These are phyloP conservation scores for Colletotrichum horii DNA, from an alignment of 2,329 filamentous ascomycete species.

Conservation along the genomic window DNA sequence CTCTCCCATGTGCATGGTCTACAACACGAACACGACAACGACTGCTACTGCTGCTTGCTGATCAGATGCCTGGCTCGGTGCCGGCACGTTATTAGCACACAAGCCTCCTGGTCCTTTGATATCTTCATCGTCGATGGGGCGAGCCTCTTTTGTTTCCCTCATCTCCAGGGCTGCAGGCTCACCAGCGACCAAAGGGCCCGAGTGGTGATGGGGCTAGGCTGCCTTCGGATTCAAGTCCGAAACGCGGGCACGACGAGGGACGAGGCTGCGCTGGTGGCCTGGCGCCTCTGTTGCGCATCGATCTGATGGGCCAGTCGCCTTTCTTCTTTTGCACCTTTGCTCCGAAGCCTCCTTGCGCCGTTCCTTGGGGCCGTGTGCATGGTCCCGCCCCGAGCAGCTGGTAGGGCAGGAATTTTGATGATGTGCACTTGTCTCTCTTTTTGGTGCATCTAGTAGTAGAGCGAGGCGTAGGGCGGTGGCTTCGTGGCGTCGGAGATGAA, in stretches of 20 bases:
- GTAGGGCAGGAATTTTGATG: background rate
- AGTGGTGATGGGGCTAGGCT: background rate
- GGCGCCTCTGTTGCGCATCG: background rate
- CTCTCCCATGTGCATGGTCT: background rate
- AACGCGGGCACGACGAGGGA: background rate
- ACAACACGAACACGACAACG: background rate
- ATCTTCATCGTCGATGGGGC: background rate
- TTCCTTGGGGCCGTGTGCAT: background rate
- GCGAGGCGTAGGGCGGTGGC: background rate
- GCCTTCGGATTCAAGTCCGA: background rate
- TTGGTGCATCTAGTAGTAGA: background rate
- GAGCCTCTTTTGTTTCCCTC: background rate
- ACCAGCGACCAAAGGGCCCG: background rate
- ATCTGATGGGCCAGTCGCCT: conserved; percentile 2
- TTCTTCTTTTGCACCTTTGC: background rate
- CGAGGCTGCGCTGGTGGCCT: conserved; percentile 9
- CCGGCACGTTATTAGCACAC: background rate
- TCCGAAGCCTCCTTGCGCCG: background rate
- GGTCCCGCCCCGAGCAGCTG: background rate
- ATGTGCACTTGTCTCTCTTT: background rate
- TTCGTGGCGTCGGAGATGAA: background rate
- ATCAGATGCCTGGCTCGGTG: background rate
- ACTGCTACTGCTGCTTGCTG: background rate
- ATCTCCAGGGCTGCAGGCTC: background rate
- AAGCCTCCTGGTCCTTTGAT: background rate